phyloP scores from a whole-genome alignment of 805 yeast species.

The Lipomyces orientalis region DNA sequence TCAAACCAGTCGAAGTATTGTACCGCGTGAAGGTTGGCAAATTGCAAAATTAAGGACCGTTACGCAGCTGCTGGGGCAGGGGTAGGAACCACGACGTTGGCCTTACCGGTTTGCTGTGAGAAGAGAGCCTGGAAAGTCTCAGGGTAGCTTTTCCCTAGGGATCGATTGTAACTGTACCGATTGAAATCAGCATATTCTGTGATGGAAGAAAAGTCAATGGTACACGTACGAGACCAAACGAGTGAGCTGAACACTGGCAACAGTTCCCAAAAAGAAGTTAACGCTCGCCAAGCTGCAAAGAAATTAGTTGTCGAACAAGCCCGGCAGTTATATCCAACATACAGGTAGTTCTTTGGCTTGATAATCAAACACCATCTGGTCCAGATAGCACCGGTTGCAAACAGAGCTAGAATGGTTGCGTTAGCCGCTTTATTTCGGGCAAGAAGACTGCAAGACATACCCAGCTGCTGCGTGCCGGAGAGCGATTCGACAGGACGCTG shows the following conservation, averaged over 20 bases:
- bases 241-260: slow-evolving; percentile 81
- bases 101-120: slow-evolving; percentile 11
- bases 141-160: slow-evolving; percentile 33
- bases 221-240: slow-evolving; percentile 56
- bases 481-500: slow-evolving; percentile 90
- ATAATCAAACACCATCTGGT: slow-evolving; percentile 97
- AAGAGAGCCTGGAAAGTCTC: slow-evolving; percentile 34
- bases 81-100: slow-evolving; percentile 12
- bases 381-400: slow-evolving; percentile 95
- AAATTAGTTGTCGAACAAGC: neutral
- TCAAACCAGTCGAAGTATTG: neutral
- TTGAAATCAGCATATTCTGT: neutral
- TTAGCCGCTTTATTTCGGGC: neutral
- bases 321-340: neutral
- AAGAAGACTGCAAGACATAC: slow-evolving; percentile 27
- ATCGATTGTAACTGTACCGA: slow-evolving; percentile 19
- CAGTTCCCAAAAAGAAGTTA: slow-evolving; percentile 88
- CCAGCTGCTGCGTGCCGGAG: slow-evolving; percentile 82
- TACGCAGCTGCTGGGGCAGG: slow-evolving; percentile 14
- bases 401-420: slow-evolving; percentile 57
- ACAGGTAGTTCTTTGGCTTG: slow-evolving; percentile 78
- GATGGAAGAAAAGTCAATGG: neutral
- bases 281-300: slow-evolving; percentile 73
- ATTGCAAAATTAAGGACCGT: neutral
- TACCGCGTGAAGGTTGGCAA: neutral